A percentile compares a stretch with the other conserved stretches of the same genome.
Evolutionary conservation across 768 basidiomycete species (phyloP).

Genomic region (Rhodotorula toruloides): DNA sequence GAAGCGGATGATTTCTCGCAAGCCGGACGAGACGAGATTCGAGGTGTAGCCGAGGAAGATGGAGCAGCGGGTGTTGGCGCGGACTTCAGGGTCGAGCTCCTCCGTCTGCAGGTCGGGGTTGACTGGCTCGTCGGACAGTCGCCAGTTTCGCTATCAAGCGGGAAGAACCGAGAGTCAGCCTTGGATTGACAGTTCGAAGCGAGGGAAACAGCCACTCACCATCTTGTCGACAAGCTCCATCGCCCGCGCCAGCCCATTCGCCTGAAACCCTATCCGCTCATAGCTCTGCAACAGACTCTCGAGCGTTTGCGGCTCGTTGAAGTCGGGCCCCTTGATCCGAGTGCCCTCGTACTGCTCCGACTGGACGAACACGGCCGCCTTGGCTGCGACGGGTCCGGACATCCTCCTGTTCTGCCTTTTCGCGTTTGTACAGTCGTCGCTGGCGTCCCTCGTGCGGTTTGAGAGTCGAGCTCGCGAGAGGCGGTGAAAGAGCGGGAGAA

Average conservation of each 20-base stretch:
- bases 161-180: background rate
- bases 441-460: too few relatives aligned
- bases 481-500: background rate
- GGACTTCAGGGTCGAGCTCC: constrained; percentile 57
- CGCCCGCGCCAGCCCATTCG: constrained; percentile 81
- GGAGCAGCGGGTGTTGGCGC: constrained; percentile 68
- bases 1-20: constrained; percentile 84
- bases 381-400: constrained; percentile 48
- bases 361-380: constrained; percentile 69
- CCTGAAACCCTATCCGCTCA: constrained; percentile 92
- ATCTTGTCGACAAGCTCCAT: constrained; percentile 88
- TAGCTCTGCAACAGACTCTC: constrained; percentile 69
- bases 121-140: constrained; percentile 77
- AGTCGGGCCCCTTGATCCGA: constrained; percentile 79
- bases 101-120: constrained; percentile 62
- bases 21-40: constrained; percentile 94
- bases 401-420: background rate
- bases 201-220: constrained; percentile 53
- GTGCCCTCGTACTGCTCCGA: constrained; percentile 64
- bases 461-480: background rate
- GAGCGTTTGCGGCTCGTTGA: constrained; percentile 64
- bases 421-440: too few relatives aligned
- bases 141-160: constrained; percentile 70
- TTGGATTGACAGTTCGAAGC: background rate
- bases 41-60: constrained; percentile 98